Conservation (phyloP, 306 rosid genomes). For the Lablab purpureus region DNA sequence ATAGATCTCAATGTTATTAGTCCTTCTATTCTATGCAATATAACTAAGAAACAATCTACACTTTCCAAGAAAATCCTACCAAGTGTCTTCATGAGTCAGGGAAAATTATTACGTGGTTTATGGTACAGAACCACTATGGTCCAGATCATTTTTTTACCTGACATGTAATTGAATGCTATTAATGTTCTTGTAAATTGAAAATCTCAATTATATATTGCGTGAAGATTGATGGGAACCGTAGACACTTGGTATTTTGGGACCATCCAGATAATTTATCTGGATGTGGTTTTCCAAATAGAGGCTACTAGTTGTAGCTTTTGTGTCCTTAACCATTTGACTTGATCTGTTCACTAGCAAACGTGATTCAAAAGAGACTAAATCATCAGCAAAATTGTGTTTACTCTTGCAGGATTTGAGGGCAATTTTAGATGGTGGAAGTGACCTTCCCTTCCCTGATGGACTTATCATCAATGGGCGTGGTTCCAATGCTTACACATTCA, state of each 20-base stretch:
- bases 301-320: neutral
- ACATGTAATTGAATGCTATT: neutral
- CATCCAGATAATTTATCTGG: neutral
- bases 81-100: neutral
- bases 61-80: neutral
- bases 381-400: neutral
- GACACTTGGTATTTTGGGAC: neutral
- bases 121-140: neutral
- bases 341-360: neutral
- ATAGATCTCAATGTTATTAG: neutral
- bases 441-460: slow-evolving; percentile 89
- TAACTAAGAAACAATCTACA: neutral
- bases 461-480: slow-evolving; percentile 84
- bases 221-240: neutral
- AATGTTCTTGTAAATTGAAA: neutral
- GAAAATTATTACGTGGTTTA: neutral
- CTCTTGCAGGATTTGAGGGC: slow-evolving; percentile 75
- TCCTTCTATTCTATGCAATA: neutral
- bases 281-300: neutral
- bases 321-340: neutral
- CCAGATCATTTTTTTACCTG: neutral
- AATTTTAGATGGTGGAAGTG: slow-evolving; percentile 76
- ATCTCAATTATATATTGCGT: neutral
- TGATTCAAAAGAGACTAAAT: neutral
- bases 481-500: slow-evolving; percentile 60